Evolutionary conservation across 495 filamentous ascomycete species (phyloP).

Genomic region (Amorphotheca resinae): DNA sequence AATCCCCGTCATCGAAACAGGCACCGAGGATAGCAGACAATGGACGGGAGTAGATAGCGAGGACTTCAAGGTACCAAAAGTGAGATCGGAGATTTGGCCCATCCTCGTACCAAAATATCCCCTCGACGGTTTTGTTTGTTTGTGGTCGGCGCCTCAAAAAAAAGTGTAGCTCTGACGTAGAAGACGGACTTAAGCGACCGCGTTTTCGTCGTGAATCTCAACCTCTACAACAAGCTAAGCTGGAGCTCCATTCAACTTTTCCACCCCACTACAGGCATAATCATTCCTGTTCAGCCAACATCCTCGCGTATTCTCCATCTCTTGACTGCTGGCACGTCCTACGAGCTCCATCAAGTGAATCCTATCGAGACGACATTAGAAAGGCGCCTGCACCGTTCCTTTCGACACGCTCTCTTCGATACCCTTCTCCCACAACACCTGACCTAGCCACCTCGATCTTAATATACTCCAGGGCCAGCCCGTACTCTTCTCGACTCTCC

Average conservation of each 20-base stretch:
- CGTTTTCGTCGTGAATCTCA: background rate
- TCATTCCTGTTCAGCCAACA: background rate
- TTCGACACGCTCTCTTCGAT: slow-evolving; percentile 20
- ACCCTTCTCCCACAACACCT: background rate
- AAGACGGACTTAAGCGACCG: background rate
- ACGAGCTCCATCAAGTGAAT: slow-evolving; percentile 7
- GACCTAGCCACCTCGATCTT: too few relatives aligned
- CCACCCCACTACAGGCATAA: slow-evolving; percentile 7
- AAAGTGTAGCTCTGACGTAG: background rate
- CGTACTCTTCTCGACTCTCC: background rate
- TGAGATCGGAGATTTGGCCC: too few relatives aligned
- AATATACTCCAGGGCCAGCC: background rate
- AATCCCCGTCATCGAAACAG: too few relatives aligned
- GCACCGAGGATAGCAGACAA: too few relatives aligned
- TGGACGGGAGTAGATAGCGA: too few relatives aligned
- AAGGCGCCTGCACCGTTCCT: slow-evolving; percentile 22
- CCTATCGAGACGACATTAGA: slow-evolving; percentile 11
- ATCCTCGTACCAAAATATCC: too few relatives aligned
- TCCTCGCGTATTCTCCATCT: background rate
- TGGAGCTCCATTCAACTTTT: slow-evolving; percentile 4
- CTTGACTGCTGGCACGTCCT: slow-evolving; percentile 7
- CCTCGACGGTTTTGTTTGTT: too few relatives aligned
- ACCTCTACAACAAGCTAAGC: background rate
- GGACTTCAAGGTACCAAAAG: too few relatives aligned
- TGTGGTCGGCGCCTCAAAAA: too few relatives aligned